A percentile compares a stretch with the other conserved stretches of the same genome.
These are phyloP conservation scores for Triticum timopheevii DNA, from an alignment of 176 grass and related monocot genomes.

Conservation along the genomic window DNA sequence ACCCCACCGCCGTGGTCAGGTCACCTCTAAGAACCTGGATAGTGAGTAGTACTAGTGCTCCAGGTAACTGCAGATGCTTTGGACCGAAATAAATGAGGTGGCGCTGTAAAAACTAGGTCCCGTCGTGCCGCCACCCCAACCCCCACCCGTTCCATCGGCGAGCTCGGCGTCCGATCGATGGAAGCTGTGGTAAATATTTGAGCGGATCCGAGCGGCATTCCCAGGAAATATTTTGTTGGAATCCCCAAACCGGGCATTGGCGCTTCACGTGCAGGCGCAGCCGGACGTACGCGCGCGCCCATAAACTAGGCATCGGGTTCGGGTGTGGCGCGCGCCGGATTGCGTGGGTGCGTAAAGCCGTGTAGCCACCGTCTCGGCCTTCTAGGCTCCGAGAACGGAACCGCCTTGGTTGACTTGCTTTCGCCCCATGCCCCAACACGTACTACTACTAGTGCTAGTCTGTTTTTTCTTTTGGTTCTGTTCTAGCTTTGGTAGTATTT, in stretches of 20 bases:
- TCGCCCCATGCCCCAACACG: neutral
- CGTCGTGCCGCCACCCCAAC: too few relatives aligned
- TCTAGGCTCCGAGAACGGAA: conserved; percentile 17
- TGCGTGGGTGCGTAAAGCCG: conserved; percentile 4
- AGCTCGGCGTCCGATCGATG: conserved; percentile 10
- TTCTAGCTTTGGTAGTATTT: neutral
- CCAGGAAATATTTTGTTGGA: conserved; percentile 54
- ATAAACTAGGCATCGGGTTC: neutral
- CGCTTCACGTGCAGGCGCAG: conserved; percentile 34
- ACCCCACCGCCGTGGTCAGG: neutral
- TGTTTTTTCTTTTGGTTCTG: too few relatives aligned
- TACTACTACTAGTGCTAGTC: too few relatives aligned
- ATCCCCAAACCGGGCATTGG: conserved; percentile 26
- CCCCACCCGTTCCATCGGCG: neutral
- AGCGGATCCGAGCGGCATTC: conserved; percentile 40
- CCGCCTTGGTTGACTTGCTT: conserved; percentile 21
- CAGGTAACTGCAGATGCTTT: neutral
- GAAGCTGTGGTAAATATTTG: conserved; percentile 11
- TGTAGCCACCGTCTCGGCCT: conserved; percentile 24
- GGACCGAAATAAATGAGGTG: neutral
- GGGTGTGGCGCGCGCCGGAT: neutral
- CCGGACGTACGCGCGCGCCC: neutral
- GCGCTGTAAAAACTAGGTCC: neutral
- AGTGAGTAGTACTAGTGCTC: too few relatives aligned
- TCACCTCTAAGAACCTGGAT: too few relatives aligned